Percentiles rank a stretch among this genome's conserved stretches.
These are phyloP conservation scores for Sungouiozyma intestinalis DNA, from an alignment of 805 yeast genomes.

Conservation along the genomic window DNA sequence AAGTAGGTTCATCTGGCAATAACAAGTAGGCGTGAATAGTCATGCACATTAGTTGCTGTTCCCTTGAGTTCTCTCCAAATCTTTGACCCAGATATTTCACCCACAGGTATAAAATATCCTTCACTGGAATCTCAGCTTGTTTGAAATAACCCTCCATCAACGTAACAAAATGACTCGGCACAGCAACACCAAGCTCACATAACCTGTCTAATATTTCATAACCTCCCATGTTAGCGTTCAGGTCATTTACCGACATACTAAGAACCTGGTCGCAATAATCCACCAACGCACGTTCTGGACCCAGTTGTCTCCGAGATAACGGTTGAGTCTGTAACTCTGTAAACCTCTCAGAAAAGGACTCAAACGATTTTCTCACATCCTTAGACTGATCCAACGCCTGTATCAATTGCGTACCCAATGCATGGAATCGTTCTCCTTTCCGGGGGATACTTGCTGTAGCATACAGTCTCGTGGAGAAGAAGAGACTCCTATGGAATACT, in stretches of 20 bases:
- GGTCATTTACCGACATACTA: constrained; percentile 1
- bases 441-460: not conserved
- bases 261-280: constrained; percentile 1
- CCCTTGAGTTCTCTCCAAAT: constrained; percentile 9
- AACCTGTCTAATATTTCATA: constrained; percentile 19
- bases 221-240: constrained; percentile 12
- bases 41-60: constrained; percentile 6
- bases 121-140: constrained; percentile 10
- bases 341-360: constrained; percentile 1
- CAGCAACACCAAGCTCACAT: constrained; percentile 18
- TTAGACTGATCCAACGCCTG: not conserved
- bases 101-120: constrained; percentile 26
- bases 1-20: constrained; percentile 15
- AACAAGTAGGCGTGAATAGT: constrained; percentile 20
- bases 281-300: constrained; percentile 1
- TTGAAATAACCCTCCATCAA: constrained; percentile 16
- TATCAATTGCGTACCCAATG: not conserved
- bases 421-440: not conserved
- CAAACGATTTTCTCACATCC: constrained; percentile 1
- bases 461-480: not conserved
- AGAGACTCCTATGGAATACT: not conserved
- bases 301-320: not conserved
- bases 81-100: constrained; percentile 19
- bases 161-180: constrained; percentile 22
- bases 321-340: not conserved